Conservation (phyloP, 352 stramenopile species). For the Phytophthora melonis region DNA sequence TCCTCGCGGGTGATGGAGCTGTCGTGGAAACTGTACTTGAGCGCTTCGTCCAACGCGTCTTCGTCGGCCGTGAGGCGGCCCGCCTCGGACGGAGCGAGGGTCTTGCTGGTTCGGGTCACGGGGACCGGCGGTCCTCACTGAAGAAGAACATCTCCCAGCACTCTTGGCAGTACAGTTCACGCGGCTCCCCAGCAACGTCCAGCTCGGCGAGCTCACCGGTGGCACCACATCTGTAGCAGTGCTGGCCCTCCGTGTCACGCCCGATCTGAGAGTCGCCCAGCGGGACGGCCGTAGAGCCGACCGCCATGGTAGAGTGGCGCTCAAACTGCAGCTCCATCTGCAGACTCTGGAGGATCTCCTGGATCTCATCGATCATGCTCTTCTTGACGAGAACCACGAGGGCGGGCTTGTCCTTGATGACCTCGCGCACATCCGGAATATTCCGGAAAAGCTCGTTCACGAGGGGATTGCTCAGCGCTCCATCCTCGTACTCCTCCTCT, state of each 20-base stretch:
- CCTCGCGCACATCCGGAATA: conserved; percentile 56
- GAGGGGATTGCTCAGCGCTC: conserved; percentile 56
- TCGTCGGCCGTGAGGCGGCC: conserved; percentile 41
- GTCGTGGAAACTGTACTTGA: conserved; percentile 86
- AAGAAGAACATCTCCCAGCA: conserved; percentile 85
- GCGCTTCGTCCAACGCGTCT: conserved; percentile 50
- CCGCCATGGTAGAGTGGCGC: conserved; percentile 68
- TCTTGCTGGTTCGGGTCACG: conserved; percentile 34
- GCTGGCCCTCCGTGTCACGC: conserved; percentile 36
- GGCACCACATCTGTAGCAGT: conserved; percentile 68
- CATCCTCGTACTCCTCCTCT: conserved; percentile 27
- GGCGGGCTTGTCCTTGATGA: conserved; percentile 66
- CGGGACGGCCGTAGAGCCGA: conserved; percentile 49
- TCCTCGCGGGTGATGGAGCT: conserved; percentile 63
- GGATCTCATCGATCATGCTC: conserved; percentile 80
- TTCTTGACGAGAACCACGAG: conserved; percentile 74
- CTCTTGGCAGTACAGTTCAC: conserved; percentile 74
- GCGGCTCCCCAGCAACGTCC: conserved; percentile 48
- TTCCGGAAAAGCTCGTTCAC: conserved; percentile 62
- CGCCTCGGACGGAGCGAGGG: conserved; percentile 30
- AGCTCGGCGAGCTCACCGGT: conserved; percentile 65
- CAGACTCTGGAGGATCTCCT: conserved; percentile 78
- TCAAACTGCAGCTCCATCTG: conserved; percentile 87
- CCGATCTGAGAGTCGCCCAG: conserved; percentile 20
- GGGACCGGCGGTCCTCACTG: conserved; percentile 48